Evolutionary conservation across 2,329 filamentous ascomycete species (phyloP).

Genomic region (Elsinoe australis): DNA sequence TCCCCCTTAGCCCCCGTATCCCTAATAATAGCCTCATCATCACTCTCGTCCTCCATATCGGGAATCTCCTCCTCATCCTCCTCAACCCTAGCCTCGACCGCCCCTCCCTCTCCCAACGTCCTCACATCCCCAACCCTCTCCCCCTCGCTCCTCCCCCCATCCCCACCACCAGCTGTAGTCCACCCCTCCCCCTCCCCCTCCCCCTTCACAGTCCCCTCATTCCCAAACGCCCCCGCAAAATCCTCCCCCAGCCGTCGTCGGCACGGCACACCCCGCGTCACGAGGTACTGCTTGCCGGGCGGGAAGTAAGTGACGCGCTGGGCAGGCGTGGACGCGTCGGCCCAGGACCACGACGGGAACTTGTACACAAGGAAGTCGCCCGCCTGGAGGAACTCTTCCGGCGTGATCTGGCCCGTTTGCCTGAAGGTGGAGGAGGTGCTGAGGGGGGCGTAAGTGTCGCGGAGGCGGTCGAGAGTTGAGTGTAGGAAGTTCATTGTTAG

Average conservation of each 20-base stretch:
- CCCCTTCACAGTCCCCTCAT: constrained; percentile 39
- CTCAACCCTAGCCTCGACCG: constrained; percentile 66
- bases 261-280: constrained; percentile 91
- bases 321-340: constrained; percentile 71
- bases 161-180: constrained; percentile 81
- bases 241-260: constrained; percentile 85
- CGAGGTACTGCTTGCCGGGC: constrained; percentile 84
- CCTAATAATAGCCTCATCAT: constrained; percentile 89
- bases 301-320: constrained; percentile 78
- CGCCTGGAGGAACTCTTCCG: constrained; percentile 90
- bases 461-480: constrained; percentile 73
- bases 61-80: constrained; percentile 82
- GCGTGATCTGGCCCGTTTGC: constrained; percentile 87
- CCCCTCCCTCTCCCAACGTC: constrained; percentile 82
- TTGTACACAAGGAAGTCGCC: constrained; percentile 98
- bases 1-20: constrained; percentile 55
- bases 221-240: constrained; percentile 73
- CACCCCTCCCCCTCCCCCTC: constrained; percentile 76
- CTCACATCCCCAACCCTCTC: constrained; percentile 72
- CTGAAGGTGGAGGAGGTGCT: constrained; percentile 89
- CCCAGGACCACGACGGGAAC: constrained; percentile 97
- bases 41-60: constrained; percentile 95
- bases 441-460: constrained; percentile 85
- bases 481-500: constrained; percentile 81
- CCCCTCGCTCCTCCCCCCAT: constrained; percentile 54